Percentiles rank a stretch among this genome's conserved stretches.
These are phyloP conservation scores for Pichia sp. DNA, from an alignment of 1,139 yeast genomes.

Conservation along the genomic window DNA sequence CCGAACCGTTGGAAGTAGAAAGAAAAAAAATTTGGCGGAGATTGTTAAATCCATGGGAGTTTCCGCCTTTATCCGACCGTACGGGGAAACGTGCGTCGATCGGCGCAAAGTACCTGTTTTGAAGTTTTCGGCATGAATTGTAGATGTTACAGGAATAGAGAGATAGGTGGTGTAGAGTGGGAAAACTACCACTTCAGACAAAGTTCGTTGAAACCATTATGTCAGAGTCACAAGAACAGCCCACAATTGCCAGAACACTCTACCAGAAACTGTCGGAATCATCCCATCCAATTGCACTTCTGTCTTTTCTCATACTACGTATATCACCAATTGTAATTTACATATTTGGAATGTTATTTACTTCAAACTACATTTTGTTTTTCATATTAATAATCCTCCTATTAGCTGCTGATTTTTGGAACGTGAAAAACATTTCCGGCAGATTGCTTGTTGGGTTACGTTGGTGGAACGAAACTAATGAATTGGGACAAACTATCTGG, in stretches of 20 bases:
- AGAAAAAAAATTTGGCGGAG: background rate
- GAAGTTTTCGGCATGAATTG: background rate
- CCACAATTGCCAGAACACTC: slow-evolving; percentile 3
- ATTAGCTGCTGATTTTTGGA: slow-evolving; percentile 89
- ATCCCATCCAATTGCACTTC: slow-evolving; percentile 75
- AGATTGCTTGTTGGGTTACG: slow-evolving; percentile 83
- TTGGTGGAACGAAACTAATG: slow-evolving; percentile 83
- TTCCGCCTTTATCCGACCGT: background rate
- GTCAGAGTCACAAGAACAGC: slow-evolving; percentile 1
- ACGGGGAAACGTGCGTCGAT: too few relatives aligned
- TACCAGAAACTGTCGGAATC: slow-evolving; percentile 42
- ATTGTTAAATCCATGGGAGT: background rate
- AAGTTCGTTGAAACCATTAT: too few relatives aligned
- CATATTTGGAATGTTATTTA: slow-evolving; percentile 62
- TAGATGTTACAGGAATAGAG: too few relatives aligned
- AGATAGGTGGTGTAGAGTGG: too few relatives aligned
- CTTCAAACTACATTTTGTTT: slow-evolving; percentile 61
- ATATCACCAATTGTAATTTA: slow-evolving; percentile 59
- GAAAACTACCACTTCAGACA: too few relatives aligned
- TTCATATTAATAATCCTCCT: slow-evolving; percentile 72
- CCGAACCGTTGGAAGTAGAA: background rate
- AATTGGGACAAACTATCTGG: slow-evolving; percentile 72
- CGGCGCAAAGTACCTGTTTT: background rate
- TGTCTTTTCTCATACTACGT: slow-evolving; percentile 59
- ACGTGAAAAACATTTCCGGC: slow-evolving; percentile 85